Conservation (phyloP, 495 filamentous ascomycete species). For the Chaetomium tenue region DNA sequence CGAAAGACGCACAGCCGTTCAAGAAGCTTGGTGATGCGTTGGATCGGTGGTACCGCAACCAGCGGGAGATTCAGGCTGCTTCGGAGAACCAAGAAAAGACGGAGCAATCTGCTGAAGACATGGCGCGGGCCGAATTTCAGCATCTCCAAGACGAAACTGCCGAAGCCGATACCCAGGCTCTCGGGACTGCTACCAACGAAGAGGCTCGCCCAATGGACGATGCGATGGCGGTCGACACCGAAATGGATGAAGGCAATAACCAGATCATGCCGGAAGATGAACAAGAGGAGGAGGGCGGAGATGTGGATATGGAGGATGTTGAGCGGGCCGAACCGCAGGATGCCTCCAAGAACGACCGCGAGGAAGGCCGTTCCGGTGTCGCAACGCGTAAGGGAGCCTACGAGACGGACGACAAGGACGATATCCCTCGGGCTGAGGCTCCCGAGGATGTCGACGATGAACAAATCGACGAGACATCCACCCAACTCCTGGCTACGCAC, state of each 20-base stretch:
- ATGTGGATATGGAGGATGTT: constrained; percentile 43
- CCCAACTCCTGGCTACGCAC: constrained; percentile 69
- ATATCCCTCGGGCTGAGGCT: constrained; percentile 34
- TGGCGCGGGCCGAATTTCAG: constrained; percentile 66
- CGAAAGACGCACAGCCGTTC: constrained; percentile 62
- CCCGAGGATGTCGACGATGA: constrained; percentile 46
- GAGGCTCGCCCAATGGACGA: constrained; percentile 80
- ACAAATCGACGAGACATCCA: constrained; percentile 68
- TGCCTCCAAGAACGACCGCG: constrained; percentile 43
- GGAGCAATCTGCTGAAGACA: constrained; percentile 56
- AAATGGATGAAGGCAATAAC: constrained; percentile 56
- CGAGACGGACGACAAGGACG: constrained; percentile 41
- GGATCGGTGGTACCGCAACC: constrained; percentile 87
- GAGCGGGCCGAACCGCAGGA: constrained; percentile 40
- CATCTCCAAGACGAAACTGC: constrained; percentile 82
- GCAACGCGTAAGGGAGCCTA: constrained; percentile 50
- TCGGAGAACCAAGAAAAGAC: constrained; percentile 53
- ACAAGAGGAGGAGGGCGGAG: constrained; percentile 51
- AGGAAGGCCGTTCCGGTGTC: constrained; percentile 45
- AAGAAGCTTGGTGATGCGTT: constrained; percentile 90
- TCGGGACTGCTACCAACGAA: constrained; percentile 84
- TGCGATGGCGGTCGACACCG: constrained; percentile 75
- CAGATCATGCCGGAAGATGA: constrained; percentile 56
- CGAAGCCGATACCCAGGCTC: constrained; percentile 78
- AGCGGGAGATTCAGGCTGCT: constrained; percentile 70